A percentile compares a stretch with the other conserved stretches of the same genome.
Evolutionary conservation across 257 asterid genomes (phyloP).

Genomic region (Solanum commersonii): DNA sequence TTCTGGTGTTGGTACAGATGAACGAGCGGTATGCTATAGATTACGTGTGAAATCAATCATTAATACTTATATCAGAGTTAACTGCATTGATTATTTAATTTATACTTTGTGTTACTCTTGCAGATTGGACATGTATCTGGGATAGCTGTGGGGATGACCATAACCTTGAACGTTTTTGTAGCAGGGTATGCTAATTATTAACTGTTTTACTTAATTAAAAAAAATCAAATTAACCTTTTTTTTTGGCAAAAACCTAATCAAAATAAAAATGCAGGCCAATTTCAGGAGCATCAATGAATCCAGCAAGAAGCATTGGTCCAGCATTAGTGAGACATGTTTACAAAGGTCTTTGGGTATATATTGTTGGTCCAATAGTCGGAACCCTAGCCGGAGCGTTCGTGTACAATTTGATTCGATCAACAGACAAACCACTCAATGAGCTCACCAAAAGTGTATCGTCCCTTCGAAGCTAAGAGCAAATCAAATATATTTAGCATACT

Average conservation of each 20-base stretch:
- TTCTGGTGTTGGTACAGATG: slow-evolving; percentile 42
- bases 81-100: not conserved
- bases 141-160: slow-evolving; percentile 65
- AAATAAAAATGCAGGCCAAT: slow-evolving; percentile 40
- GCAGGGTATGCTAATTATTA: slow-evolving; percentile 39
- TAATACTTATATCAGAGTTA: not conserved
- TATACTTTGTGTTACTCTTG: not conserved
- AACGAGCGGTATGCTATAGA: slow-evolving; percentile 34
- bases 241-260: not conserved
- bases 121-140: slow-evolving; percentile 51
- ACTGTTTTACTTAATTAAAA: not conserved
- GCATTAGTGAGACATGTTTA: slow-evolving; percentile 43
- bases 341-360: slow-evolving; percentile 52
- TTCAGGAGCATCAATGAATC: slow-evolving; percentile 94
- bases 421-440: slow-evolving; percentile 39
- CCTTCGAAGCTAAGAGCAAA: not conserved
- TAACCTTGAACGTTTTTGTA: slow-evolving; percentile 53
- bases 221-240: not conserved
- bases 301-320: slow-evolving; percentile 85
- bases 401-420: slow-evolving; percentile 43
- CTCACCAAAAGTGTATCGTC: slow-evolving; percentile 14
- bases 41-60: not conserved
- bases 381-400: slow-evolving; percentile 40
- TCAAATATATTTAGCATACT: not conserved
- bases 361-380: slow-evolving; percentile 58